Conservation (phyloP, 331 rosid genomes). For the Spiraea crenata region DNA sequence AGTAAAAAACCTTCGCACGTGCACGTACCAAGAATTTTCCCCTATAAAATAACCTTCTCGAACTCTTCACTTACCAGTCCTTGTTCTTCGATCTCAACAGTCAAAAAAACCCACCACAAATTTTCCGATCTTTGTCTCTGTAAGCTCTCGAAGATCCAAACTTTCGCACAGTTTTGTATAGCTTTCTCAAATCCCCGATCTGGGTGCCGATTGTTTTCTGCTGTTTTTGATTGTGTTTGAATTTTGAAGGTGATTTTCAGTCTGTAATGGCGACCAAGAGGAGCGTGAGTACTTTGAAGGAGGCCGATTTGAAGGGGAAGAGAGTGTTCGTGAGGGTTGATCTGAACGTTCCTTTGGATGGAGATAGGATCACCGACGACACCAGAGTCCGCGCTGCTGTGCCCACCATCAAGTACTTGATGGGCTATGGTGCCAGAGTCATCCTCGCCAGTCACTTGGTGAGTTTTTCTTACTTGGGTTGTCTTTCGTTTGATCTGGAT, state of each 20-base stretch:
- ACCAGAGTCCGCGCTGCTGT: constrained; percentile 88
- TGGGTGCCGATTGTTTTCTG: constrained; percentile 26
- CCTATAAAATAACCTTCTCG: background rate
- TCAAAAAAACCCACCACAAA: background rate
- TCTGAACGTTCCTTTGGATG: constrained; percentile 95
- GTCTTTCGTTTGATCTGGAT: background rate
- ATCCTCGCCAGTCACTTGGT: constrained; percentile 80
- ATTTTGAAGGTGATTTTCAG: background rate
- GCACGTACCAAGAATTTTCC: background rate
- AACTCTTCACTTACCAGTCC: background rate
- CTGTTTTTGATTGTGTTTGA: background rate
- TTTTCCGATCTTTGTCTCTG: constrained; percentile 5
- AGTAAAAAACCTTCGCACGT: background rate
- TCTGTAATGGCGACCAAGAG: constrained; percentile 80
- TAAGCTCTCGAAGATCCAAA: constrained; percentile 8
- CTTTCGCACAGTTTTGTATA: background rate
- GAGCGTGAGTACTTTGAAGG: constrained; percentile 82
- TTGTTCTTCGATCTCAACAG: background rate
- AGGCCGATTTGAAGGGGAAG: constrained; percentile 77
- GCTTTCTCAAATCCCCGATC: background rate
- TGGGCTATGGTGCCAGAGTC: constrained; percentile 66
- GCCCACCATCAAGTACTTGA: constrained; percentile 82
- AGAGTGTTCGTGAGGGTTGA: constrained; percentile 87
- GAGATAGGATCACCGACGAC: constrained; percentile 82
- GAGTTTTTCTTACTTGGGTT: background rate